phyloP scores from a whole-genome alignment of 2,329 filamentous ascomycete species.

The Colletotrichum sp. region DNA sequence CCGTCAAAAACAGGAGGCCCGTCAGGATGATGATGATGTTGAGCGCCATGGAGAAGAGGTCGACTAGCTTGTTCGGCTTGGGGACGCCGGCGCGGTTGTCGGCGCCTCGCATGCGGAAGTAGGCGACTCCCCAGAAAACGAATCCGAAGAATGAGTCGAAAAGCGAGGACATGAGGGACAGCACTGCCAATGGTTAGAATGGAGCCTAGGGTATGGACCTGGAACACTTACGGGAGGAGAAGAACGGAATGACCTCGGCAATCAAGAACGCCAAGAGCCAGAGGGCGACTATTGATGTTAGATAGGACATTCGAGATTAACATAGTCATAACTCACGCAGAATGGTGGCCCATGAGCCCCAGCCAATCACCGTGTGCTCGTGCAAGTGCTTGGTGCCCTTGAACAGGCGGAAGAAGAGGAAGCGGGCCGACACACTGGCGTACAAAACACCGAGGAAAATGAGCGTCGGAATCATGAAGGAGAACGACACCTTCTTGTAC shows the following conservation, averaged over 20 bases:
- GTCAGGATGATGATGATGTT: conserved; percentile 77
- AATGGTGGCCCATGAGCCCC: conserved; percentile 79
- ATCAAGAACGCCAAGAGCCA: conserved; percentile 95
- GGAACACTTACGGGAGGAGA: conserved; percentile 69
- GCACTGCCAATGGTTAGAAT: conserved; percentile 49
- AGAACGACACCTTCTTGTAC: conserved; percentile 89
- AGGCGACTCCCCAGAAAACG: conserved; percentile 91
- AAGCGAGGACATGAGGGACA: conserved; percentile 82
- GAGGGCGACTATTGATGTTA: conserved; percentile 52
- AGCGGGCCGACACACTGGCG: conserved; percentile 86
- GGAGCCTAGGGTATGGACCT: accelerated
- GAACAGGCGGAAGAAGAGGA: conserved; percentile 91
- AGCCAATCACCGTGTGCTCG: conserved; percentile 81
- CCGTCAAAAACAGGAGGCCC: conserved; percentile 81
- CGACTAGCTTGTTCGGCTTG: conserved; percentile 55
- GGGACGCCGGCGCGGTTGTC: conserved; percentile 62
- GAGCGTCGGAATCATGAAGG: conserved; percentile 94
- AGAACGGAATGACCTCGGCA: conserved; percentile 92
- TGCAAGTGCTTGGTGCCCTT: conserved; percentile 77
- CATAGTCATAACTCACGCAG: conserved; percentile 50
- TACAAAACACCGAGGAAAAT: conserved; percentile 93
- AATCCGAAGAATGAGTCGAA: conserved; percentile 96
- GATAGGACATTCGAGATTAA: not conserved
- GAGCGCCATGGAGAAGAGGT: conserved; percentile 61
- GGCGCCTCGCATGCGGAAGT: conserved; percentile 75